phyloP scores from a whole-genome alignment of 805 yeast species.

The Sugiyamaella valdiviana region DNA sequence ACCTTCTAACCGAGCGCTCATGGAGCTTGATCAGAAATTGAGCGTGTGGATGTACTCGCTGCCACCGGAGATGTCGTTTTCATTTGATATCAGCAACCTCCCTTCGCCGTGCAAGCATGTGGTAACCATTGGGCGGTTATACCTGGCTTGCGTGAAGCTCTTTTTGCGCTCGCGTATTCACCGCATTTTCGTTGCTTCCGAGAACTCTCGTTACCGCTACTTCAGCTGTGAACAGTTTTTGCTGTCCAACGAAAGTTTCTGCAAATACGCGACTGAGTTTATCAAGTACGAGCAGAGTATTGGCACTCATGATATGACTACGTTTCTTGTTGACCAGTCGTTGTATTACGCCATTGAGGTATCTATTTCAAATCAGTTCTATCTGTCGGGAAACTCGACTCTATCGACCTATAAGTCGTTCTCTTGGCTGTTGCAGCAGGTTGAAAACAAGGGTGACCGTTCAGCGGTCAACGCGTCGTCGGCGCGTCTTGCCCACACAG shows the following conservation, averaged over 20 bases:
- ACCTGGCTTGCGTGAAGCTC: conserved; percentile 10
- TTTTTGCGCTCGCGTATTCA: conserved; percentile 17
- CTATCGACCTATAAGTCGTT: conserved; percentile 2
- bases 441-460: conserved; percentile 1
- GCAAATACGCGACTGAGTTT: conserved; percentile 7
- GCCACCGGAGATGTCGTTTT: conserved; percentile 1
- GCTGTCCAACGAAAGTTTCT: conserved; percentile 8
- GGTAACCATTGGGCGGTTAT: conserved; percentile 4
- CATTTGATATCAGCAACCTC: not conserved
- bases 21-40: conserved; percentile 12
- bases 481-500: conserved; percentile 8
- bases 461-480: conserved; percentile 2
- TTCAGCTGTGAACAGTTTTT: conserved; percentile 13
- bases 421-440: conserved; percentile 1
- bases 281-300: conserved; percentile 5
- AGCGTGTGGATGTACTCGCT: conserved; percentile 14
- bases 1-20: conserved; percentile 6
- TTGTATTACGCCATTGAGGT: conserved; percentile 14
- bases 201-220: not conserved
- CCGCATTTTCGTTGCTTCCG: conserved; percentile 7
- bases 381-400: conserved; percentile 5
- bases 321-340: conserved; percentile 16
- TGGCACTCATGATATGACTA: conserved; percentile 8
- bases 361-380: conserved; percentile 5
- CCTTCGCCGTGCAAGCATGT: not conserved